Evolutionary conservation across 257 asterid genomes (phyloP), one percentile per base, ranked within the genome.

Genomic region (Salvia miltiorrhiza): DNA sequence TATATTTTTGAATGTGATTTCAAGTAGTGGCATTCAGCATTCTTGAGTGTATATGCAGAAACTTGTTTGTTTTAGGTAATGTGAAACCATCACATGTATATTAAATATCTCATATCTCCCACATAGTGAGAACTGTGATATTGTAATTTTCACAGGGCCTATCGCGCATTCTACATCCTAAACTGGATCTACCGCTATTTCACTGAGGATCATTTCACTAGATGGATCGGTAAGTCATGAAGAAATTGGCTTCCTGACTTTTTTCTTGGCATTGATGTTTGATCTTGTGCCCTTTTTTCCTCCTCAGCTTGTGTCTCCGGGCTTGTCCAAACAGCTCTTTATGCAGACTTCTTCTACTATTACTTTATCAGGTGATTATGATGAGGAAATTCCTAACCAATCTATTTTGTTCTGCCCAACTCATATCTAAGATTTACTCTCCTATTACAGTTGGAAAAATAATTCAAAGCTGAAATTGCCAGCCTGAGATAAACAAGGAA

Each of bases 111-210:
- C 62, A 65, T 45, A 32, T 14, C 28, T 24, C 61, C 49, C 49
- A 47, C 43, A 35, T 71, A 55, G 57, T 62, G 23, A 71, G 33
- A 62, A 44, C 32, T 67, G 26, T 17, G 48, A 32, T 35, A 30
- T 43, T 63, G 23, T 71, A 26, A 32, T 52, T 41, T 32, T 56
- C 53, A 55, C 86, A 90, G 98, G 76, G 96, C 98, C 14, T 93
- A 93, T 84, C 93, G 98, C 57, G 83, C 84, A 73, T 79, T 93
- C 78, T 93, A 93, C 88, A 85, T 90, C 79, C 77, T 90, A 75
- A 92, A 92, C 80, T 92, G 98, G 98, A 83, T 92, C 64, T 90
- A 88, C 83, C 97, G 98, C 73, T 93, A 90, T 73, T 87, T 93
- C 76, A 88, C 96, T 0, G 98, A 93, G 84, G 76, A 47, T 14